Evolutionary conservation across 495 filamentous ascomycete species (phyloP).

Genomic region (Aspergillus saccharolyticus): DNA sequence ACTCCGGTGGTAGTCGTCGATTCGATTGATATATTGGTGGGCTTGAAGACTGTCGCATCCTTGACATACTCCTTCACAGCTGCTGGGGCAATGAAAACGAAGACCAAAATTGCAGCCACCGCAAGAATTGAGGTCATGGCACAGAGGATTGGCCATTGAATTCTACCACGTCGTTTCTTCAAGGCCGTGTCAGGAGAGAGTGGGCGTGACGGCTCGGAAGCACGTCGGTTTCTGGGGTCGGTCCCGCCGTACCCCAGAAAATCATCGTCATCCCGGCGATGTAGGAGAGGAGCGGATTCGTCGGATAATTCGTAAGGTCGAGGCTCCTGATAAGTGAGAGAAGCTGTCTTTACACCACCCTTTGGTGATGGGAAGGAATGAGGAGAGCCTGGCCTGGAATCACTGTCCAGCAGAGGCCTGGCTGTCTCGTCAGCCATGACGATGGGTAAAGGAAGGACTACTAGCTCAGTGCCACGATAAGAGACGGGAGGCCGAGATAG

Average conservation of each 20-base stretch:
- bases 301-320: constrained; percentile 34
- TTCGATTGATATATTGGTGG: constrained; percentile 75
- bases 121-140: constrained; percentile 46
- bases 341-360: constrained; percentile 2
- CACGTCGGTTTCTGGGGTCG: constrained; percentile 14
- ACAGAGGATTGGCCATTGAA: constrained; percentile 55
- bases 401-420: constrained; percentile 27
- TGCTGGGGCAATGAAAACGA: constrained; percentile 75
- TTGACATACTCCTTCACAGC: constrained; percentile 79
- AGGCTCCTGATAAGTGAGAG: constrained; percentile 14
- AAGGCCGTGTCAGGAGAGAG: constrained; percentile 10
- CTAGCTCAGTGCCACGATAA: constrained; percentile 7
- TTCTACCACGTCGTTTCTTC: constrained; percentile 25
- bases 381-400: constrained; percentile 17
- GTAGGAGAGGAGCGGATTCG: constrained; percentile 42
- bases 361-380: constrained; percentile 12
- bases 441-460: background rate
- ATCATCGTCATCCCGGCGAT: constrained; percentile 31
- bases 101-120: constrained; percentile 48
- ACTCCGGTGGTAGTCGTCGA: constrained; percentile 75
- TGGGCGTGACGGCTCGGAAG: constrained; percentile 17
- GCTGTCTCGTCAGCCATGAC: constrained; percentile 35
- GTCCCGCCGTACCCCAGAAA: constrained; percentile 30
- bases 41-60: constrained; percentile 73
- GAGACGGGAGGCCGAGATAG: background rate